Evolutionary conservation across 2,329 filamentous ascomycete genomes (phyloP), one percentile per base, ranked within the genome.

Genomic region (Cordyceps farinosa): DNA sequence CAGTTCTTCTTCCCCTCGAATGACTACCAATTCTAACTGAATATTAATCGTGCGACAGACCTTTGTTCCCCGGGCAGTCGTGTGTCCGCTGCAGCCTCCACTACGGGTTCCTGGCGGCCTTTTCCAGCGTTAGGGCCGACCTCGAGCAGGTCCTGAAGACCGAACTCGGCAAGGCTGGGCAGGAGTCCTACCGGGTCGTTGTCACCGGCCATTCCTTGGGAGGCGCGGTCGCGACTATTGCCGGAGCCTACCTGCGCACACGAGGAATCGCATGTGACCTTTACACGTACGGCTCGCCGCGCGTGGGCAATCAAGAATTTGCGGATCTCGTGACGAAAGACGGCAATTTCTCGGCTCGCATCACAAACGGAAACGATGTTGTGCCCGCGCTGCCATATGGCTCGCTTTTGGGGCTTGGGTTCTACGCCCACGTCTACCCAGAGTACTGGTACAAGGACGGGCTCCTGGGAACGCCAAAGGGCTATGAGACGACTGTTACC

Each of bases 151-250:
- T 34, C 2, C n/a, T 53, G n/a, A 15, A 29, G 51, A 38, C 10
- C 15, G 52, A 42, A n/a, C 36, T 55, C 27, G 22, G 22, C 22
- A 44, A 42, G 11, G 3, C 52, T n/a, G 36, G 38, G 8, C 52
- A 55, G 15, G 38, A 86, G 1, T 66, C 64, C 51, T 88, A 82
- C 76, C 73, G 73, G 51, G 70, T 89, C 70, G 71, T 88, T 15
- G 73, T 82, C 15, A 86, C 86, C 0, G 89, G 89, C 38, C 88
- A 91, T 77, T 89, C 85, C 9, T 83, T 91, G 3, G 89, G 89
- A 51, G 89, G 79, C 30, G 87, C 87, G 5, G 77, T 90, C 2
- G 86, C 83, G 38, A 85, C 82, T 6, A 72, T 91, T 5, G 87
- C 80, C 0, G 84, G 80, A 0, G 84, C 81, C 1, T 79, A 84